Evolutionary conservation across 495 filamentous ascomycete genomes (phyloP), one percentile per base, ranked within the genome.

Genomic region (Penicillium cataractarum): DNA sequence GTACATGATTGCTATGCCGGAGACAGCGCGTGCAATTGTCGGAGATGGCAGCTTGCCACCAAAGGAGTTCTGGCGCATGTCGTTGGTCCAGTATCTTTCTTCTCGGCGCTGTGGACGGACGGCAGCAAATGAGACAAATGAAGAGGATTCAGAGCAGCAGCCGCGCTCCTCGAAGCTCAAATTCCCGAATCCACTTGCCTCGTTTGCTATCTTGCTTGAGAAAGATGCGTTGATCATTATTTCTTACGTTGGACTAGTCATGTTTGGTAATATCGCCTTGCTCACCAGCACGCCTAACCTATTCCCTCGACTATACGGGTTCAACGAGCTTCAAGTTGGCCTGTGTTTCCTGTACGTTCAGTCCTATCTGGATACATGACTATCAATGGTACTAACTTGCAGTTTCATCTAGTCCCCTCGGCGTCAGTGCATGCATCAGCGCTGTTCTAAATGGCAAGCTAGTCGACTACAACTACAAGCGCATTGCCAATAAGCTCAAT

Each of bases 21-120:
- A 92, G 74, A 92, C 90, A 4, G 83, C 81, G 55, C 79, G 90
- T 4, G 86, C 83, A 10, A 82, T 93, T 2, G 90, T 92, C 0
- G 90, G 87, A 0, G 89, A 92, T 70, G 90, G 90, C 29, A 40
- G 35, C 2, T 4, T 13, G 10, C 32, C 65, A 24, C 68, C 74
- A 24, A 59, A 51, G 31, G 44, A 57, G 39, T 48, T 26, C 19
- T 49, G 57, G 42, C 44, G 44, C 6, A 17, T 59, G 44, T 51
- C 57, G 32, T 22, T 37, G 27, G 21, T 59, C 13, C 29, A 50
- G 21, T 51, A 49, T n/a, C 5, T 50, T 17, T 27, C 32, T 26
- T n/a, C 21, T 27, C 53, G 35, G n/a, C 33, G 21, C 15, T 6
- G 15, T n/a, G 4, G 32, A 5, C 52, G 52, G 44, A 13, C 6